phyloP scores from a whole-genome alignment of 257 asterid species.

The Scutellaria barbata region DNA sequence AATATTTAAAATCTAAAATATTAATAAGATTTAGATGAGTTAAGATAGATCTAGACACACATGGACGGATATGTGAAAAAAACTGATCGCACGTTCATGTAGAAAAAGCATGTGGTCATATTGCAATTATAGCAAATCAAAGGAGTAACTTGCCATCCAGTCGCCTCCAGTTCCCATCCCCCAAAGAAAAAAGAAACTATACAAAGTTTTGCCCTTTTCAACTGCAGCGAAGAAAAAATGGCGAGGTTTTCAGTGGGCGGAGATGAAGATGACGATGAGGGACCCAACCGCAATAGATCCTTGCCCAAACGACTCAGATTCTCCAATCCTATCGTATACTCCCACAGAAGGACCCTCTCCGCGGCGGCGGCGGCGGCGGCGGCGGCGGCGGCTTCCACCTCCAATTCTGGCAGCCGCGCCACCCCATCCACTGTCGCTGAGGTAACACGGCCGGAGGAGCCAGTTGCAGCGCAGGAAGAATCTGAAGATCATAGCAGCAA shows the following conservation, averaged over 20 bases:
- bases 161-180: not conserved
- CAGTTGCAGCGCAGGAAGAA: not conserved
- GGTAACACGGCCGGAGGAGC: constrained; percentile 8
- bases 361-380: not conserved
- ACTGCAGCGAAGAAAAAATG: constrained; percentile 38
- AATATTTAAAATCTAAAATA: no score
- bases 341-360: not conserved
- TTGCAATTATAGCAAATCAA: not conserved
- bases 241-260: constrained; percentile 54
- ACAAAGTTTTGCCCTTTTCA: not conserved
- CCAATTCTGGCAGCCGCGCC: constrained; percentile 31
- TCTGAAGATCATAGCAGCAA: constrained; percentile 21
- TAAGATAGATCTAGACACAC: no score
- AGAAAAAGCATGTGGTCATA: not conserved
- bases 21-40: no score
- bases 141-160: constrained; percentile 13
- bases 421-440: constrained; percentile 11
- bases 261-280: constrained; percentile 37
- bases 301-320: constrained; percentile 33
- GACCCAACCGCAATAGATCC: constrained; percentile 30
- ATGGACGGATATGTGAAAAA: no score
- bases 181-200: no score
- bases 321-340: not conserved
- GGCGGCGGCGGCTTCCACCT: not conserved
- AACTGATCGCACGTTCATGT: not conserved